Evolutionary conservation across 2,329 filamentous ascomycete genomes (phyloP).

Genomic region (Fusarium ambrosium): DNA sequence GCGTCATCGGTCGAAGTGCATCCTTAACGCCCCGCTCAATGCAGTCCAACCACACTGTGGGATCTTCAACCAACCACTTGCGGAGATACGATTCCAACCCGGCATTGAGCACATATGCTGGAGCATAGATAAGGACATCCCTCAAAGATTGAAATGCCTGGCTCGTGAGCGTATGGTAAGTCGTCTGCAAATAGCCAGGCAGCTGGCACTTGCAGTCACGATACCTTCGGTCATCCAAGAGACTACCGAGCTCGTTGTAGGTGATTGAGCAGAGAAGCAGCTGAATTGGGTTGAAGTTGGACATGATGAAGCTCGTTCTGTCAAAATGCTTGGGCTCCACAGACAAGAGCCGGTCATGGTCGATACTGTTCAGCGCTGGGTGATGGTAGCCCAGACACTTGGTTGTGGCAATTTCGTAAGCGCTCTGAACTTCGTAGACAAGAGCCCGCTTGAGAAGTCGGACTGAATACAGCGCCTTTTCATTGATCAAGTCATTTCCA

Average conservation of each 20-base stretch:
- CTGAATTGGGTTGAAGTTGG: constrained; percentile 32
- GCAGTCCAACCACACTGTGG: constrained; percentile 37
- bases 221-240: constrained; percentile 30
- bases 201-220: neutral
- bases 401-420: constrained; percentile 26
- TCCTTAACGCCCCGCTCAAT: constrained; percentile 43
- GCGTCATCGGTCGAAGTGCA: constrained; percentile 35
- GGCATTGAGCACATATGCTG: neutral
- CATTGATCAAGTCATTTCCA: constrained; percentile 4
- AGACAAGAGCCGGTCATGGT: constrained; percentile 55
- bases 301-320: constrained; percentile 17
- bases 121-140: constrained; percentile 16
- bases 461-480: constrained; percentile 35
- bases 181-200: neutral
- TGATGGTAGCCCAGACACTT: neutral
- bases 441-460: constrained; percentile 42
- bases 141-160: constrained; percentile 23
- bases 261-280: constrained; percentile 52
- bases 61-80: neutral
- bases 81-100: constrained; percentile 24
- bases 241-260: constrained; percentile 48
- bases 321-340: constrained; percentile 50
- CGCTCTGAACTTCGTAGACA: constrained; percentile 22
- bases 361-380: constrained; percentile 38
- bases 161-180: constrained; percentile 8